phyloP scores from a whole-genome alignment of 1,284 basidiomycete species.

The Coniferiporia weirii region DNA sequence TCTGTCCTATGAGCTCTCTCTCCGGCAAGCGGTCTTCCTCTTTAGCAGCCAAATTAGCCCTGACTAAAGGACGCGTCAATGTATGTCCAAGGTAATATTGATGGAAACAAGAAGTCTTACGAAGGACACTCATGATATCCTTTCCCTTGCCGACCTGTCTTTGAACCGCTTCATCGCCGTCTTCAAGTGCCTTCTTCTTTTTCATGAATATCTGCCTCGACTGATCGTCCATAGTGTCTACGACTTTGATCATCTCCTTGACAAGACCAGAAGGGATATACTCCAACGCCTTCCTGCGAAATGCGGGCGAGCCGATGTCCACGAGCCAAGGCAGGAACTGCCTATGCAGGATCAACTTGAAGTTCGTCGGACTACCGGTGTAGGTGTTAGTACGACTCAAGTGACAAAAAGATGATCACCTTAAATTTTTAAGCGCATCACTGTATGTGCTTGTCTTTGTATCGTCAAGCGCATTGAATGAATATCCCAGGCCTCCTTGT shows the following conservation, averaged over 20 bases:
- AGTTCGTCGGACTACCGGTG: background rate
- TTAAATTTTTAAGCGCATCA: slow-evolving; percentile 27
- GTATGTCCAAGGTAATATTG: too few species aligned
- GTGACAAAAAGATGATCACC: slow-evolving; percentile 22
- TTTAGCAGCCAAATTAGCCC: too few species aligned
- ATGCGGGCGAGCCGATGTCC: slow-evolving; percentile 4
- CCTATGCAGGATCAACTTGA: background rate
- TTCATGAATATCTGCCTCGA: too few species aligned
- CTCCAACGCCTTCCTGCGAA: slow-evolving; percentile 8
- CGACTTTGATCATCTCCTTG: background rate
- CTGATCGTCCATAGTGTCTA: background rate
- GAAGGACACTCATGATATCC: too few species aligned
- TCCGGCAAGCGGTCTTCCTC: too few species aligned
- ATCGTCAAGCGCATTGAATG: slow-evolving; percentile 33
- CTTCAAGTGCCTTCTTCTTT: too few species aligned
- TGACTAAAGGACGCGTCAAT: too few species aligned
- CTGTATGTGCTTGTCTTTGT: slow-evolving; percentile 27
- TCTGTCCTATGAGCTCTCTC: too few species aligned
- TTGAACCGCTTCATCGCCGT: too few species aligned
- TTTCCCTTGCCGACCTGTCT: too few species aligned
- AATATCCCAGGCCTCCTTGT: slow-evolving; percentile 35
- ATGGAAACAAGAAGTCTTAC: too few species aligned
- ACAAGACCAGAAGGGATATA: background rate
- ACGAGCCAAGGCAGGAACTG: slow-evolving; percentile 10
- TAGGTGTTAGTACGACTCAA: background rate